phyloP scores from a whole-genome alignment of 148 eudicot genomes.

The Rhododendron kiyosumense region DNA sequence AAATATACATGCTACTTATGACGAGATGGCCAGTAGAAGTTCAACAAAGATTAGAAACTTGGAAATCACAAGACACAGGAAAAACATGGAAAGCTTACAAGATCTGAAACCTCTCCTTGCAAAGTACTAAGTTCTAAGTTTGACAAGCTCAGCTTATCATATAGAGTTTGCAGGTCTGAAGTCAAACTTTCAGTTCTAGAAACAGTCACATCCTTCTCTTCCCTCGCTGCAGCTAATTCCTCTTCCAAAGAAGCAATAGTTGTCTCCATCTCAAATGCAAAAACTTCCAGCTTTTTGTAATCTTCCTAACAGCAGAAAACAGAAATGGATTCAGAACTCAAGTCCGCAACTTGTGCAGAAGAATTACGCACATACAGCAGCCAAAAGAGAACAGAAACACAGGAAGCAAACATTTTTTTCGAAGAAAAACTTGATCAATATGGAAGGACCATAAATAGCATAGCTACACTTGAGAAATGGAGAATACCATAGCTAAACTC shows the following conservation, averaged over 20 bases:
- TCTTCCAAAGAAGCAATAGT: slow-evolving; percentile 87
- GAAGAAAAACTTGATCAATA: neutral
- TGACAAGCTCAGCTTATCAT: slow-evolving; percentile 51
- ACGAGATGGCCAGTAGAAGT: neutral
- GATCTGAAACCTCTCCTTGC: slow-evolving; percentile 56
- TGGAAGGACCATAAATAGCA: neutral
- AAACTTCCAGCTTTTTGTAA: slow-evolving; percentile 80
- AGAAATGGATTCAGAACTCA: neutral
- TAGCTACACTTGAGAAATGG: neutral
- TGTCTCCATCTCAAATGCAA: slow-evolving; percentile 94
- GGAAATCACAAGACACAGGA: neutral
- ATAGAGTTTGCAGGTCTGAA: slow-evolving; percentile 51
- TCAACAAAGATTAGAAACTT: neutral
- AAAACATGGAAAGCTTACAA: slow-evolving; percentile 42
- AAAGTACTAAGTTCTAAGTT: slow-evolving; percentile 40
- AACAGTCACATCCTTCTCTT: slow-evolving; percentile 48
- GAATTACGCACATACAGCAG: neutral
- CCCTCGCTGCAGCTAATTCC: slow-evolving; percentile 55
- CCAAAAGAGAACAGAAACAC: neutral
- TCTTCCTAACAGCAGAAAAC: slow-evolving; percentile 44
- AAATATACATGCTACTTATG: neutral
- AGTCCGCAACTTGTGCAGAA: neutral
- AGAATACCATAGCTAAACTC: neutral
- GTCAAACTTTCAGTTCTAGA: slow-evolving; percentile 59
- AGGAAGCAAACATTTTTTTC: neutral